phyloP scores from a whole-genome alignment of 2,329 filamentous ascomycete species.

The Sporothrix inflata region DNA sequence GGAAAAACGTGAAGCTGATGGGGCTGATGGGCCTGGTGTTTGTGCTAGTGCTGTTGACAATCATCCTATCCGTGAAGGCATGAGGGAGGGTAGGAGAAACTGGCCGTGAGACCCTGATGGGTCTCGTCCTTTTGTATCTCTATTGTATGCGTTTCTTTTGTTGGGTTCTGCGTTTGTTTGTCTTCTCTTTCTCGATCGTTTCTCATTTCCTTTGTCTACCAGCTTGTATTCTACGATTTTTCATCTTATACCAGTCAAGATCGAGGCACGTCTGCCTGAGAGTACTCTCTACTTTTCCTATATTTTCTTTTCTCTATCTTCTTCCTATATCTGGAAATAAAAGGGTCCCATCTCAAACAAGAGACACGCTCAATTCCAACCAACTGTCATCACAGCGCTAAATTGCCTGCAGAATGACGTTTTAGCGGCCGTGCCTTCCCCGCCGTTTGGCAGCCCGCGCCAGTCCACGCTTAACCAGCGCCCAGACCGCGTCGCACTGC shows the following conservation, averaged over 20 bases:
- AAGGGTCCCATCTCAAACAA: neutral
- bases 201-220: neutral
- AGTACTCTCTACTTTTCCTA: neutral
- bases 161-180: neutral
- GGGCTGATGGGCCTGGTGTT: slow-evolving; percentile 73
- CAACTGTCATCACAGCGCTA: neutral
- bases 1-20: slow-evolving; percentile 99
- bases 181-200: neutral
- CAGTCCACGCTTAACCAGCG: neutral
- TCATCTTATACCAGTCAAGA: neutral
- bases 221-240: neutral
- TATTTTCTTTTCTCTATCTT: neutral
- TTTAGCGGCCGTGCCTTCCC: slow-evolving; percentile 9
- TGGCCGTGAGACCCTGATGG: neutral
- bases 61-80: slow-evolving; percentile 56
- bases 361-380: neutral
- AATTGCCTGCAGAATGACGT: slow-evolving; percentile 13
- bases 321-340: neutral
- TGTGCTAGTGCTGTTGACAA: slow-evolving; percentile 58
- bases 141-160: neutral
- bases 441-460: neutral
- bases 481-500: slow-evolving; percentile 8
- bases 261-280: neutral
- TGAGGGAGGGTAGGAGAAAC: neutral
- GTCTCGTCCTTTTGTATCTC: neutral